Conservation (phyloP, 257 asterid species). For the Hygrophila difformis region DNA sequence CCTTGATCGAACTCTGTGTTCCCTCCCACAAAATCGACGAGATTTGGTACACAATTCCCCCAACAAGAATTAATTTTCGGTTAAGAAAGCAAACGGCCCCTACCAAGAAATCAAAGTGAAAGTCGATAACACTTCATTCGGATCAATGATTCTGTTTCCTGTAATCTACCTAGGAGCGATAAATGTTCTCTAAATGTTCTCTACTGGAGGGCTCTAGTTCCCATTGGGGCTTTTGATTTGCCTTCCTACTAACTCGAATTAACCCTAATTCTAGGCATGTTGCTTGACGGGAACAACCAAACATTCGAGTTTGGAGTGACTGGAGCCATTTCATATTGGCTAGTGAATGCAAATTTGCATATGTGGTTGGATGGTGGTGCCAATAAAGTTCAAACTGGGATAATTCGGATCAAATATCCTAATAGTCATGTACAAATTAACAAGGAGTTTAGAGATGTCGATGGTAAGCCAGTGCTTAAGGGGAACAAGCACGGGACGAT, state of each 20-base stretch:
- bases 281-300: constrained; percentile 54
- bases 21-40: constrained; percentile 80
- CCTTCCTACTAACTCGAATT: constrained; percentile 73
- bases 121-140: constrained; percentile 50
- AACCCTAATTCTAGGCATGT: constrained; percentile 49
- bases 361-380: constrained; percentile 57
- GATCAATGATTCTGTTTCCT: constrained; percentile 72
- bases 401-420: constrained; percentile 25
- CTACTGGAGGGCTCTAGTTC: constrained; percentile 78
- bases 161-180: constrained; percentile 74
- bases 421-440: constrained; percentile 21
- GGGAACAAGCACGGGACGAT: constrained; percentile 37
- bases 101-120: constrained; percentile 67
- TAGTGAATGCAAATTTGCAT: constrained; percentile 74
- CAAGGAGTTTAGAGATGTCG: constrained; percentile 28
- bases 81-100: constrained; percentile 57
- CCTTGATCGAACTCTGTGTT: constrained; percentile 64
- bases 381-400: constrained; percentile 40
- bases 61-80: constrained; percentile 33
- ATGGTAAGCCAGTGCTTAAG: constrained; percentile 46
- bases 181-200: too few relatives aligned
- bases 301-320: constrained; percentile 43
- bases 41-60: constrained; percentile 87
- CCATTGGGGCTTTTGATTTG: constrained; percentile 77
- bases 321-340: constrained; percentile 65